A percentile compares a stretch with the other conserved stretches of the same genome.
Conservation (phyloP, 352 stramenopile species). For the Phytophthora cactorum region DNA sequence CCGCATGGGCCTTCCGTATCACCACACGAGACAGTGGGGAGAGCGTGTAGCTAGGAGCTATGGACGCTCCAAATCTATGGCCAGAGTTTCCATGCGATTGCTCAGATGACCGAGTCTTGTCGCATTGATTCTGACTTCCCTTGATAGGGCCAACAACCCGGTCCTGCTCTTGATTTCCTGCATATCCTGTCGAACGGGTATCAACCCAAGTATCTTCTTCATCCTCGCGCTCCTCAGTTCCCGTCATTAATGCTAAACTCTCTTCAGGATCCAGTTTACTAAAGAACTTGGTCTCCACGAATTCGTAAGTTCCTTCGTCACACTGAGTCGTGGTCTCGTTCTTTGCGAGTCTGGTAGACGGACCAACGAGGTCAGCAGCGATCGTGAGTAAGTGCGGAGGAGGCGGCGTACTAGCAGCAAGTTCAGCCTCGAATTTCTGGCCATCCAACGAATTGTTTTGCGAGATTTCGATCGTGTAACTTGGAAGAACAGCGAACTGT, state of each 20-base stretch:
- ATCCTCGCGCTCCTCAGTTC: slow-evolving; percentile 20
- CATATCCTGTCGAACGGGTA: neutral
- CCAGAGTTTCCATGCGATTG: slow-evolving; percentile 2
- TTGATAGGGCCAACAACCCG: neutral
- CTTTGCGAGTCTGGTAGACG: slow-evolving; percentile 12
- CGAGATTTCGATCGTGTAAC: slow-evolving; percentile 33
- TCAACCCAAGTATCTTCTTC: slow-evolving; percentile 19
- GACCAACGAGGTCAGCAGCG: slow-evolving; percentile 37
- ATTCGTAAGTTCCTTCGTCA: slow-evolving; percentile 12
- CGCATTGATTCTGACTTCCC: slow-evolving; percentile 1
- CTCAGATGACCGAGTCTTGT: slow-evolving; percentile 3
- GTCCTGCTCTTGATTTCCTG: slow-evolving; percentile 27
- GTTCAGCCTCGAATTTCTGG: slow-evolving; percentile 60
- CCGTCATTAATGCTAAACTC: slow-evolving; percentile 33
- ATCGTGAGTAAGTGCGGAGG: slow-evolving; percentile 57
- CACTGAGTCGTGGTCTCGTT: neutral
- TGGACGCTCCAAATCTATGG: slow-evolving; percentile 1
- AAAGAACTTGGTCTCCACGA: slow-evolving; percentile 30
- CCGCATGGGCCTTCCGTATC: slow-evolving; percentile 48
- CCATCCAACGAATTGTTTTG: slow-evolving; percentile 19
- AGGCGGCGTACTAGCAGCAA: slow-evolving; percentile 58
- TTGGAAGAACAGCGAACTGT: slow-evolving; percentile 44
- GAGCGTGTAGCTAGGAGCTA: slow-evolving; percentile 25
- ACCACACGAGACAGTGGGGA: slow-evolving; percentile 55
- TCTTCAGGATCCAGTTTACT: slow-evolving; percentile 37